Percentiles rank a stretch among this genome's conserved stretches.
phyloP scores from a whole-genome alignment of 2,329 filamentous ascomycete genomes.

The Zasmidium citrigriseum region DNA sequence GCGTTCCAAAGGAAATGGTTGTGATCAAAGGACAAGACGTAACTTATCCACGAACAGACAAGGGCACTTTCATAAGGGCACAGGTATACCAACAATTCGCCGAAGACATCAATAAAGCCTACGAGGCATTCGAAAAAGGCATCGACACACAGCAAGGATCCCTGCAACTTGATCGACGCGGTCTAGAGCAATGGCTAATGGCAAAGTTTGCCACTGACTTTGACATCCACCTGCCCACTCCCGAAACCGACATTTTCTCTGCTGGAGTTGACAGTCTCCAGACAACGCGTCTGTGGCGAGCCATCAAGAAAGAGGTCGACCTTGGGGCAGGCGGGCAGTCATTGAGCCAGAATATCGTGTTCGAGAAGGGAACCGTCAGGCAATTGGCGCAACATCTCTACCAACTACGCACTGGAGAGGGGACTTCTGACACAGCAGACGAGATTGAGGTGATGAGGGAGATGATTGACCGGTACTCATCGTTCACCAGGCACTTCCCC shows the following conservation, averaged over 20 bases:
- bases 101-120: constrained; percentile 49
- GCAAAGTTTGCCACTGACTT: constrained; percentile 36
- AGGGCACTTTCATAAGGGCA: constrained; percentile 58
- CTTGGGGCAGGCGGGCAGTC: constrained; percentile 12
- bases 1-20: constrained; percentile 56
- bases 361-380: constrained; percentile 56
- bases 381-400: constrained; percentile 49
- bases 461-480: constrained; percentile 49
- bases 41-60: constrained; percentile 56
- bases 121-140: constrained; percentile 32
- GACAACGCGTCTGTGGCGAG: constrained; percentile 30
- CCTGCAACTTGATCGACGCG: constrained; percentile 30
- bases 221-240: constrained; percentile 21
- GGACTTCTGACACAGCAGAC: constrained; percentile 33
- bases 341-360: constrained; percentile 57
- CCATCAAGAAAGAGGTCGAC: constrained; percentile 23
- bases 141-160: constrained; percentile 11
- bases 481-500: constrained; percentile 35
- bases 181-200: constrained; percentile 36
- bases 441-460: constrained; percentile 47
- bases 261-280: constrained; percentile 39
- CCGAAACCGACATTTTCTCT: constrained; percentile 36
- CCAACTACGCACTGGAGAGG: constrained; percentile 43
- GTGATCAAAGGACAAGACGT: constrained; percentile 48
- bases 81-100: constrained; percentile 53